These are phyloP conservation scores for Physaria fendleri DNA, from an alignment of 345 rosid species.

Conservation along the genomic window DNA sequence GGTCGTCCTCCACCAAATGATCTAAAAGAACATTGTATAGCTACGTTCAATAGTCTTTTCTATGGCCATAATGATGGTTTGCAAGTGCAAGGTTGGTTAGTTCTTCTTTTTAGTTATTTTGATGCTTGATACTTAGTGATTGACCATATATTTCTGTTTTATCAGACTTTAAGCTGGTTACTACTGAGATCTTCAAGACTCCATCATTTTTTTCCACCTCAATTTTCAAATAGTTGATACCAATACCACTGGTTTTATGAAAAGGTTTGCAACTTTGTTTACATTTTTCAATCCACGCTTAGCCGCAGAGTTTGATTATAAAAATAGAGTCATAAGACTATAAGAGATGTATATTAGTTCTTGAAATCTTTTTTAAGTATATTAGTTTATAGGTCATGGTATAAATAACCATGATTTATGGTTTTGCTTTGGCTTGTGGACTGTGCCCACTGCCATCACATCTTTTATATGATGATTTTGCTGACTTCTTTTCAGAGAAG, in stretches of 20 bases:
- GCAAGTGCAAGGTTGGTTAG: conserved; percentile 49
- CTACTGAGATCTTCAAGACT: conserved; percentile 85
- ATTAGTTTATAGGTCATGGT: neutral
- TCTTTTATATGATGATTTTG: neutral
- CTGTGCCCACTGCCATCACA: too few species aligned
- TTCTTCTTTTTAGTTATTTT: conserved; percentile 2
- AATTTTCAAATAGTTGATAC: conserved; percentile 74
- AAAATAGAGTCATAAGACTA: neutral
- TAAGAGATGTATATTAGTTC: too few species aligned
- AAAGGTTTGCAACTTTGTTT: too few species aligned
- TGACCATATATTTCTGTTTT: neutral
- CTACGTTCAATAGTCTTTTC: conserved; percentile 58
- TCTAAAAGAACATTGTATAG: conserved; percentile 56
- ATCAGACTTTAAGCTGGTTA: conserved; percentile 59
- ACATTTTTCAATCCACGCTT: neutral
- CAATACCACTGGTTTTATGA: conserved; percentile 47
- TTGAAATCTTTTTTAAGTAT: too few species aligned
- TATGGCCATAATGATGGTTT: conserved; percentile 64
- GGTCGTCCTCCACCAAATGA: conserved; percentile 83
- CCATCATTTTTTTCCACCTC: conserved; percentile 76
- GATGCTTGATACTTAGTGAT: neutral
- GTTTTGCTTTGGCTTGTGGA: neutral
- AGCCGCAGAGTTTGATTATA: neutral
- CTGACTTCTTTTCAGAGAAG: conserved; percentile 43
- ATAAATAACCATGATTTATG: neutral